A percentile compares a stretch with the other conserved stretches of the same genome.
These are phyloP conservation scores for Stemphylium vesicarium DNA, from an alignment of 2,329 filamentous ascomycete species.

Conservation along the genomic window DNA sequence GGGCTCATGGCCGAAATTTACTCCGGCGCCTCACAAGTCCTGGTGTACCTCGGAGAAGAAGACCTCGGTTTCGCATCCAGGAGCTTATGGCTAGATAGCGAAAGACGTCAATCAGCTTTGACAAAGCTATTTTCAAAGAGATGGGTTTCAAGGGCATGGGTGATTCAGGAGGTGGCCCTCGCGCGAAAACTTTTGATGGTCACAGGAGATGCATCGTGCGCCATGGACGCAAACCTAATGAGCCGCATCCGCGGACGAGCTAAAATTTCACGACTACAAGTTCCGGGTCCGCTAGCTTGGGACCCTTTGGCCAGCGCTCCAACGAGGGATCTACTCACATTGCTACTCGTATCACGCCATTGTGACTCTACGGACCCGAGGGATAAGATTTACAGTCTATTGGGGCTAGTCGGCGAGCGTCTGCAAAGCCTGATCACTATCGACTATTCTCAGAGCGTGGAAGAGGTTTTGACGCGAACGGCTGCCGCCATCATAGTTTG, in stretches of 20 bases:
- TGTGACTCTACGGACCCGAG: constrained; percentile 17
- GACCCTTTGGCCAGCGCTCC: constrained; percentile 18
- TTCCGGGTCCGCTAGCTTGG: constrained; percentile 21
- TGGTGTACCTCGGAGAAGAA: constrained; percentile 19
- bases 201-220: constrained; percentile 9
- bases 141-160: constrained; percentile 23
- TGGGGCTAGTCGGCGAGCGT: constrained; percentile 15
- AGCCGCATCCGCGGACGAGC: constrained; percentile 19
- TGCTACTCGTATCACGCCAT: constrained; percentile 15
- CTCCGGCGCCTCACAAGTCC: constrained; percentile 13
- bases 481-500: constrained; percentile 17
- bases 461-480: constrained; percentile 15
- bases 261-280: constrained; percentile 10
- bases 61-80: constrained; percentile 12
- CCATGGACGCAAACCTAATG: constrained; percentile 11
- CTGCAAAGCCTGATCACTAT: constrained; percentile 16
- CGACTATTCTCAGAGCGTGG: constrained; percentile 18
- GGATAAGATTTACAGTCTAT: constrained; percentile 18
- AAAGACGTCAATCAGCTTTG: constrained; percentile 10
- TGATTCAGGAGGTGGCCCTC: constrained; percentile 27
- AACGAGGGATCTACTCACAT: constrained; percentile 15
- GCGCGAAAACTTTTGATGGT: constrained; percentile 18
- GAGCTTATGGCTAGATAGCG: constrained; percentile 12
- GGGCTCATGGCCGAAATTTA: constrained; percentile 25
- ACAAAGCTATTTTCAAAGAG: constrained; percentile 14